Base-by-base conservation (phyloP, 176 grass and related monocot species). In the Alopecurus myosuroides region DNA sequence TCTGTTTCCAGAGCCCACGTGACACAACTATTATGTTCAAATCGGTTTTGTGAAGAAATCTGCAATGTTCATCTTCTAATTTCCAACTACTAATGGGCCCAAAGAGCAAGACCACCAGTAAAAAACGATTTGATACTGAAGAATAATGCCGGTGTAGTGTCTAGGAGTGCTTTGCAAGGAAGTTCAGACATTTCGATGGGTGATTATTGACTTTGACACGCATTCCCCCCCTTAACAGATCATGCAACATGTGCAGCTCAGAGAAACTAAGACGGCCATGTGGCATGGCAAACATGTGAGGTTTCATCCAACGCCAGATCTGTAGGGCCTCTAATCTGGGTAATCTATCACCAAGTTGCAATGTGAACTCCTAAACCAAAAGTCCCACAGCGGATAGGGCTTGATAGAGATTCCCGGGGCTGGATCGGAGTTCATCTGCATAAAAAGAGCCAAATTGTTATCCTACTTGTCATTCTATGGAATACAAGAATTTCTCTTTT, bases 171-270 rank as follows among this genome's bases (percentile, higher is more conserved):
- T 40, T 14, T 78, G 19, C 75, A 90, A 84, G 89, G 67, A 86
- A 70, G 71, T 31, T 77, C 73, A 53, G 28, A 77, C 34, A 66
- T 67, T 15, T 73, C 56, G 44, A 81, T 46, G 61, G 19, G 79
- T 70, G 66, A 50, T 40, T 29, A 68, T 87, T 90, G 89, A 90
- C 89, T 87, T 90, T 90, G 56, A 73, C 68, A 70, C 70, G 75
- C 69, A 46, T 80, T 45, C 61, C 33, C 33, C 30, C 40, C 33
- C 31, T 90, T 67, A 80, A 84, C 89, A 90, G 51, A 78, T 88
- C 85, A 84, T 76, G 68, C 34, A 77, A 79, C 89, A 87, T 77
- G 89, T 91, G 85, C 89, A 81, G 49, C 62, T 15, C 63, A 78
- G 64, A 35, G 50, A 71, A 79, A 71, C 34, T 70, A 79, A 71